These are phyloP conservation scores for Gillenia trifoliata DNA, from an alignment of 306 rosid genomes.

Conservation along the genomic window DNA sequence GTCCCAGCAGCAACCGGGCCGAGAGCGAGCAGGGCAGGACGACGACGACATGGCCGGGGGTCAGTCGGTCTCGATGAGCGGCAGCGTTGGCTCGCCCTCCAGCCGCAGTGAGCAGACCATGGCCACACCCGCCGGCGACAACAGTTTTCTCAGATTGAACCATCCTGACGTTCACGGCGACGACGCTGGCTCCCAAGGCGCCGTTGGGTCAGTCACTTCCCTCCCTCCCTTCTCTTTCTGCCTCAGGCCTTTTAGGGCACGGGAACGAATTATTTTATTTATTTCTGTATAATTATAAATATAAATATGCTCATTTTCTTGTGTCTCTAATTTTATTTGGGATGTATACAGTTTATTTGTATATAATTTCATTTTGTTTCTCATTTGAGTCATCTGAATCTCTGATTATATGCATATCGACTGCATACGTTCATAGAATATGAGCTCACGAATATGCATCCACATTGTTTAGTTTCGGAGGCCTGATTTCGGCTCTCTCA, in stretches of 20 bases:
- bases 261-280: neutral
- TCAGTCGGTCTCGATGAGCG: conserved; percentile 79
- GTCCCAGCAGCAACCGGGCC: conserved; percentile 50
- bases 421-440: neutral
- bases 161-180: conserved; percentile 74
- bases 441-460: too few species aligned
- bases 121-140: conserved; percentile 75
- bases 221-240: neutral
- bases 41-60: conserved; percentile 58
- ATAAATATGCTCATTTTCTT: neutral
- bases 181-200: conserved; percentile 78
- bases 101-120: conserved; percentile 93
- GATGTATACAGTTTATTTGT: neutral
- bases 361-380: neutral
- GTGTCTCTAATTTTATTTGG: neutral
- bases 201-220: conserved; percentile 53
- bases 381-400: neutral
- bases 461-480: neutral
- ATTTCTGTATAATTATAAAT: neutral
- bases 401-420: neutral
- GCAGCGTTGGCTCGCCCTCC: conserved; percentile 87
- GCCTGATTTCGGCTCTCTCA: neutral
- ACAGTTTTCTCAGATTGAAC: conserved; percentile 49
- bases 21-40: conserved; percentile 31
- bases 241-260: conserved; percentile 24